Conservation (phyloP, 257 asterid species). For the Capsicum baccatum region DNA sequence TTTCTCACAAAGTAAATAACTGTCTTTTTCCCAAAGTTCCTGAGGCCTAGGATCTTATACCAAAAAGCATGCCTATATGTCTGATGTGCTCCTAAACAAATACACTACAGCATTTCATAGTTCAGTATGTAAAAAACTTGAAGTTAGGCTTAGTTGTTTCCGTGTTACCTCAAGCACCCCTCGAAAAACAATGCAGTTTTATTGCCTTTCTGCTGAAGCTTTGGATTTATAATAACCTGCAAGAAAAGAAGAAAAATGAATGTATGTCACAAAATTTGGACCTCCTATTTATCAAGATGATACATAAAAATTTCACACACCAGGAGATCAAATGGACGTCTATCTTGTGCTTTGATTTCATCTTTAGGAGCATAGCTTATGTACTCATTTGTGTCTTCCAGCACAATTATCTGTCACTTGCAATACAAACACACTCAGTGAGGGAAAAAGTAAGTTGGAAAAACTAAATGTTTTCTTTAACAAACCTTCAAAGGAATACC, state of each 20-base stretch:
- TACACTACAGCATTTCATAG: background rate
- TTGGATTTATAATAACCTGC: conserved; percentile 92
- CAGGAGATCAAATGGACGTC: conserved; percentile 85
- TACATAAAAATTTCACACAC: conserved; percentile 45
- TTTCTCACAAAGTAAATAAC: background rate
- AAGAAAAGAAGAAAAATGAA: conserved; percentile 31
- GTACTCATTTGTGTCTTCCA: conserved; percentile 85
- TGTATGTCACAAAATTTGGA: background rate
- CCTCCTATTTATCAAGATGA: conserved; percentile 11
- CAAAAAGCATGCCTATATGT: background rate
- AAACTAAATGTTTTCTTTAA: background rate
- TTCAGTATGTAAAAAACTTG: background rate
- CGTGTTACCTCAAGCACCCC: conserved; percentile 85
- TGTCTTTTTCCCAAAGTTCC: background rate
- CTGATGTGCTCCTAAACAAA: background rate
- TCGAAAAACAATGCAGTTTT: conserved; percentile 82
- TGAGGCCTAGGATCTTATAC: background rate
- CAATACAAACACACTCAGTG: conserved; percentile 19
- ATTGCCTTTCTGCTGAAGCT: conserved; percentile 65
- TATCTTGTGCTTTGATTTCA: conserved; percentile 65
- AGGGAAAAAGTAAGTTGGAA: background rate
- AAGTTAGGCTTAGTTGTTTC: conserved; percentile 24
- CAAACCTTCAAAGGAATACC: conserved; percentile 85
- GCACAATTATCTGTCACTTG: conserved; percentile 70
- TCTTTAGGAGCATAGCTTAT: conserved; percentile 67